A percentile compares a stretch with the other conserved stretches of the same genome.
phyloP scores from a whole-genome alignment of 2,329 filamentous ascomycete genomes.

The Colletotrichum shisoi region DNA sequence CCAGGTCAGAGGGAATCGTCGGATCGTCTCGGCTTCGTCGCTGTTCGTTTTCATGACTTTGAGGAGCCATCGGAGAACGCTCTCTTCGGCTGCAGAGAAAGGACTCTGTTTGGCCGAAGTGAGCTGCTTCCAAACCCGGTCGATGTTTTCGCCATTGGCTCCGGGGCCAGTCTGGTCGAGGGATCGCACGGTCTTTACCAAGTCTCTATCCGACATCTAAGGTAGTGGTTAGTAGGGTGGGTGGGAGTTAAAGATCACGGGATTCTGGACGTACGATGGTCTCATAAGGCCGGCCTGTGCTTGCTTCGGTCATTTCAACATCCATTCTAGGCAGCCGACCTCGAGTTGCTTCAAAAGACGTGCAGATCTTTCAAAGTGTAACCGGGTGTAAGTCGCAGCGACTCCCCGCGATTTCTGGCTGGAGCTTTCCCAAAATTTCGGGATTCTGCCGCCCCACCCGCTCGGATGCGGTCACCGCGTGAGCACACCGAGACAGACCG shows the following conservation, averaged over 20 bases:
- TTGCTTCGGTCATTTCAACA: constrained; percentile 33
- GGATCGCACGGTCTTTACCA: constrained; percentile 63
- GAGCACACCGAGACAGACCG: constrained; percentile 51
- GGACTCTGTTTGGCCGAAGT: constrained; percentile 52
- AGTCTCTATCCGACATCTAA: constrained; percentile 46
- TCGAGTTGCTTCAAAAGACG: neutral
- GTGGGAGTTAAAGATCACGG: neutral
- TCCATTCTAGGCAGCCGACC: constrained; percentile 31
- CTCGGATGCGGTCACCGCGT: constrained; percentile 40
- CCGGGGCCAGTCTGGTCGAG: constrained; percentile 62
- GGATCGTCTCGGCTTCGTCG: constrained; percentile 59
- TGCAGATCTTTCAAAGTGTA: constrained; percentile 6
- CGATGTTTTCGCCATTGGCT: constrained; percentile 57
- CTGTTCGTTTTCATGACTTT: constrained; percentile 63
- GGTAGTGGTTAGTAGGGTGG: constrained; percentile 5
- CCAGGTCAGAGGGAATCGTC: constrained; percentile 67
- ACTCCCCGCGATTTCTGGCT: constrained; percentile 31
- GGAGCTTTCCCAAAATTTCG: constrained; percentile 52
- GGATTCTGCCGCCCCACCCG: constrained; percentile 55
- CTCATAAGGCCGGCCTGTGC: constrained; percentile 15
- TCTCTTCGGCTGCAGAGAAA: constrained; percentile 65
- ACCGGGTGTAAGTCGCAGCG: constrained; percentile 1
- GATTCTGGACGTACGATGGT: constrained; percentile 21
- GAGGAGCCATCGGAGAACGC: constrained; percentile 68
- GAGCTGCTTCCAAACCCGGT: constrained; percentile 59